These are phyloP conservation scores for Amanita phalloides DNA, from an alignment of 768 basidiomycete species.

Conservation along the genomic window DNA sequence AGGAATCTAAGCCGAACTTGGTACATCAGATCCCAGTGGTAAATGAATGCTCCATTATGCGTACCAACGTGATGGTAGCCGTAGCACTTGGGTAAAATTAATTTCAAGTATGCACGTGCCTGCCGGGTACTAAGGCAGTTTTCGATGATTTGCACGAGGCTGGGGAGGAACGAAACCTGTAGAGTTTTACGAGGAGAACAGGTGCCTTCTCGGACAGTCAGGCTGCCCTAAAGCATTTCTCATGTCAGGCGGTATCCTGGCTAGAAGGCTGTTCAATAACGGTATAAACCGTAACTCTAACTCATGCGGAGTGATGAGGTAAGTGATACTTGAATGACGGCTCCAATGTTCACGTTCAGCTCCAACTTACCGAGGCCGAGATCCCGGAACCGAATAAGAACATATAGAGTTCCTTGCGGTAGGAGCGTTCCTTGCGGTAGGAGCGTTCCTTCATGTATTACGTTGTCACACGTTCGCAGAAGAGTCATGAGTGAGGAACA, in stretches of 20 bases:
- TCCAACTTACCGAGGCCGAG: background rate
- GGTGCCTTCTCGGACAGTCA: background rate
- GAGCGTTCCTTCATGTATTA: too few species aligned
- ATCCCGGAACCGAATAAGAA: background rate
- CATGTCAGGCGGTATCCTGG: background rate
- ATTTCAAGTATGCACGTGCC: background rate
- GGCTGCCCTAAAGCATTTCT: background rate
- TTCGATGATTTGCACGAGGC: too few species aligned
- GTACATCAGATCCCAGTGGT: background rate
- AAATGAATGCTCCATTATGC: background rate
- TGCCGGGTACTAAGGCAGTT: too few species aligned
- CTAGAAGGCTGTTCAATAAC: background rate
- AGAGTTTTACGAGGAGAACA: background rate
- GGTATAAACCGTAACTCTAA: background rate
- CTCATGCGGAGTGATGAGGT: background rate
- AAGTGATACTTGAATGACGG: background rate
- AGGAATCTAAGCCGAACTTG: background rate
- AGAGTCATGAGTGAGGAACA: too few species aligned
- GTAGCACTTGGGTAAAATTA: background rate
- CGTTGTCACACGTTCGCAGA: too few species aligned
- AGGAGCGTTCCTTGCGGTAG: background rate
- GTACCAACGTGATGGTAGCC: background rate
- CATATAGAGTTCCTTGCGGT: background rate
- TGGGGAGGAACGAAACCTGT: background rate
- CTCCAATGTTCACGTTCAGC: background rate